Percentiles rank a stretch among this genome's conserved stretches.
phyloP scores from a whole-genome alignment of 345 rosid genomes.

The Pugionium cornutum region DNA sequence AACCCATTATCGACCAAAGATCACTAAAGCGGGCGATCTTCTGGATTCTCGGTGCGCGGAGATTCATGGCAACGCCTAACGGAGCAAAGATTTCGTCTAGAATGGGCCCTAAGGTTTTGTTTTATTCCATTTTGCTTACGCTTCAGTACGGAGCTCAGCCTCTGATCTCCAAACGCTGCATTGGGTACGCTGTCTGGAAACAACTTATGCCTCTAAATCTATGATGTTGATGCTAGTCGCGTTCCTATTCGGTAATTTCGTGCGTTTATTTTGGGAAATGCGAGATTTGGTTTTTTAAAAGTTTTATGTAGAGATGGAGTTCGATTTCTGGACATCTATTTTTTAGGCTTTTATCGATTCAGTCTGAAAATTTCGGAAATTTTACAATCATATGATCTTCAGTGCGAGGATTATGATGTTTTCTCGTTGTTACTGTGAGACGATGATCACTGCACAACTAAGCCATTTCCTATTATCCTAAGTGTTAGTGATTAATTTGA shows the following conservation, averaged over 20 bases:
- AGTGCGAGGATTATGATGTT: not conserved
- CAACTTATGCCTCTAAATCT: constrained; percentile 3
- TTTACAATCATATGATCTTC: not conserved
- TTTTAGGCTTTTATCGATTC: not conserved
- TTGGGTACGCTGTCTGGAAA: constrained; percentile 48
- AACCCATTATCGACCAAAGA: not conserved
- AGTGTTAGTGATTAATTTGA: constrained; percentile 3
- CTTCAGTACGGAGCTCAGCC: constrained; percentile 97
- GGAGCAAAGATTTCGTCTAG: constrained; percentile 35
- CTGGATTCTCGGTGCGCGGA: constrained; percentile 30
- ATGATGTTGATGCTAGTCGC: not conserved
- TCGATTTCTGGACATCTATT: constrained; percentile 11
- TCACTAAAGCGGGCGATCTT: constrained; percentile 24
- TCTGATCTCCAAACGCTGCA: constrained; percentile 86
- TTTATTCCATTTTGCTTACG: constrained; percentile 72
- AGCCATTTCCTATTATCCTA: not conserved
- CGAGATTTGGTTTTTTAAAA: constrained; percentile 3
- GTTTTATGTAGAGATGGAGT: not conserved
- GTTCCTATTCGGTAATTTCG: not conserved
- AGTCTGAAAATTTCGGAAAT: not conserved
- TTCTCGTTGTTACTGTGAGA: constrained; percentile 18
- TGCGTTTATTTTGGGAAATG: not conserved
- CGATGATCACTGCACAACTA: constrained; percentile 4
- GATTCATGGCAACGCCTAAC: constrained; percentile 42
- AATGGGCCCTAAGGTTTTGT: constrained; percentile 53